Percentiles rank a stretch among this genome's conserved stretches.
phyloP scores from a whole-genome alignment of 768 basidiomycete genomes.

The Xanthoconium purpureum region DNA sequence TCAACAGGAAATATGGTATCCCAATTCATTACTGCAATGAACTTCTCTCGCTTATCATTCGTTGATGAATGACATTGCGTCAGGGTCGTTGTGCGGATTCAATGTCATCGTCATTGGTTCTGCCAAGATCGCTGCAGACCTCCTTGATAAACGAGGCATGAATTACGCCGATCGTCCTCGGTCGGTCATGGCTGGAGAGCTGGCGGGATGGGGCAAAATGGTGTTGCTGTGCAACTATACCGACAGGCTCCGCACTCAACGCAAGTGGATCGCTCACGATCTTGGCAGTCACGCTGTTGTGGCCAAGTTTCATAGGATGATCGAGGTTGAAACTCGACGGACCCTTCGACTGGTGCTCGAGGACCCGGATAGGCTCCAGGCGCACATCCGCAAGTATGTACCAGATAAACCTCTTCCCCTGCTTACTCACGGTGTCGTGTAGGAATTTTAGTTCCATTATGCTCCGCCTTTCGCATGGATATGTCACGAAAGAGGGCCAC shows the following conservation, averaged over 20 bases:
- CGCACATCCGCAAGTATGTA: constrained; percentile 16
- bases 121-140: constrained; percentile 38
- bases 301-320: constrained; percentile 12
- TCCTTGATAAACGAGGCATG: constrained; percentile 44
- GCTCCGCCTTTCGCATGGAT: constrained; percentile 40
- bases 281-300: constrained; percentile 6
- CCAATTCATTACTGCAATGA: background rate
- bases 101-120: constrained; percentile 45
- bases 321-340: constrained; percentile 17
- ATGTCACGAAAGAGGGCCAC: constrained; percentile 33
- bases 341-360: constrained; percentile 7
- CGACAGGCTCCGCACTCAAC: constrained; percentile 14
- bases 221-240: constrained; percentile 15
- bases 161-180: constrained; percentile 37
- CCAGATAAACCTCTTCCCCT: no score
- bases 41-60: background rate
- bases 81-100: constrained; percentile 15
- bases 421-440: background rate
- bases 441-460: constrained; percentile 21
- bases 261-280: constrained; percentile 19
- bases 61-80: constrained; percentile 13
- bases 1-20: constrained; percentile 14
- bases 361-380: background rate
- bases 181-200: constrained; percentile 19
- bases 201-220: constrained; percentile 20